A percentile compares a stretch with the other conserved stretches of the same genome.
Evolutionary conservation across 805 yeast species (phyloP).

Genomic region (Candida xiaguanensis): DNA sequence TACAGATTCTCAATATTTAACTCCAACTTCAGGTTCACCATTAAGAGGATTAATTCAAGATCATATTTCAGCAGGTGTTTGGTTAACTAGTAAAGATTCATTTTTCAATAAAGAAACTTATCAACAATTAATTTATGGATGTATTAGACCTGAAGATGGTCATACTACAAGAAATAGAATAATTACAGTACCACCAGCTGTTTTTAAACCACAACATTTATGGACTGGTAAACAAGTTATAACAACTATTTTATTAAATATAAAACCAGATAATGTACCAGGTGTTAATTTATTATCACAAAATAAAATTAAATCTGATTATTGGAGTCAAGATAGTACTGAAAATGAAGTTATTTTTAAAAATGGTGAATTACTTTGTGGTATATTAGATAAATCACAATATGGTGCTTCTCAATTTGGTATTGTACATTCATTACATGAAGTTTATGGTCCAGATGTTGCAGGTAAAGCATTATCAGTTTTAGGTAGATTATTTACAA

Average conservation of each 20-base stretch:
- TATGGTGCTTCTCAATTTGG: constrained; percentile 98
- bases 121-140: constrained; percentile 90
- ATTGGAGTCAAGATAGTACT: constrained; percentile 83
- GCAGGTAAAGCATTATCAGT: constrained; percentile 90
- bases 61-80: constrained; percentile 97
- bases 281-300: constrained; percentile 82
- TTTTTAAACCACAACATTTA: constrained; percentile 78
- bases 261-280: constrained; percentile 82
- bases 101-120: constrained; percentile 88
- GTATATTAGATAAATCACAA: constrained; percentile 95
- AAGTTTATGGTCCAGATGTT: constrained; percentile 85
- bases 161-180: constrained; percentile 71
- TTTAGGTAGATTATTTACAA: constrained; percentile 92
- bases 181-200: constrained; percentile 83
- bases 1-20: constrained; percentile 94
- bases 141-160: constrained; percentile 96
- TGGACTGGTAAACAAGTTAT: constrained; percentile 99
- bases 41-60: constrained; percentile 98
- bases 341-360: constrained; percentile 86
- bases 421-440: constrained; percentile 93
- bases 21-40: constrained; percentile 98
- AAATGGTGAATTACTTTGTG: constrained; percentile 84
- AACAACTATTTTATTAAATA: constrained; percentile 84
- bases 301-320: constrained; percentile 89
- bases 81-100: constrained; percentile 92